These are phyloP conservation scores for Aspergillus sp. DNA, from an alignment of 2,329 filamentous ascomycete species.

Conservation along the genomic window DNA sequence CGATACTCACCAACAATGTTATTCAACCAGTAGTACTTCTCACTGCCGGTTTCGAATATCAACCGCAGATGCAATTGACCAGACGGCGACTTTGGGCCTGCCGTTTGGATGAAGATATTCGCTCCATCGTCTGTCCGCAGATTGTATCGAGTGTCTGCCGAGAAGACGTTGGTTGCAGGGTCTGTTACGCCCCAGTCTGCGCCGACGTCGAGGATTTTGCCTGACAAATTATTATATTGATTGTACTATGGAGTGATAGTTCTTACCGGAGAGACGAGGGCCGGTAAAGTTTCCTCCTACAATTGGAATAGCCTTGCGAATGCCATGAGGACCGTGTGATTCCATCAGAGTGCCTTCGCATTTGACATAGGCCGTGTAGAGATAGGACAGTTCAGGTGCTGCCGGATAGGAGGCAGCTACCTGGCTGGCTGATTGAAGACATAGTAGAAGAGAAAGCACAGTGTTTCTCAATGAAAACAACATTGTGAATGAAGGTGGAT, in stretches of 20 bases:
- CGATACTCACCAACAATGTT: constrained; percentile 18
- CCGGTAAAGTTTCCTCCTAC: constrained; percentile 23
- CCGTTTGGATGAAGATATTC: constrained; percentile 18
- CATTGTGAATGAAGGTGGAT: too few relatives aligned
- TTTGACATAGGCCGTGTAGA: constrained; percentile 20
- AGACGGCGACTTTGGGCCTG: constrained; percentile 12
- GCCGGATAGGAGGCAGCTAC: neutral
- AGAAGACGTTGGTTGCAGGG: constrained; percentile 18
- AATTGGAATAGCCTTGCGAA: constrained; percentile 19
- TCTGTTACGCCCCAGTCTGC: constrained; percentile 21
- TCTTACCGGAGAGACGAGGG: constrained; percentile 14
- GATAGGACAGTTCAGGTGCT: constrained; percentile 15
- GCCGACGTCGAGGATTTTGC: constrained; percentile 19
- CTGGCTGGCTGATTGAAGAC: too few relatives aligned
- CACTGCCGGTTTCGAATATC: constrained; percentile 17
- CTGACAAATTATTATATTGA: neutral
- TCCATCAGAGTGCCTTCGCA: constrained; percentile 15
- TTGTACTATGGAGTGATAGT: too few relatives aligned
- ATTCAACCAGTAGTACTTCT: constrained; percentile 24
- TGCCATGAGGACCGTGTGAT: constrained; percentile 12
- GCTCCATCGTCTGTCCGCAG: constrained; percentile 20
- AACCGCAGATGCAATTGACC: constrained; percentile 18
- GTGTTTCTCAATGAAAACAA: too few relatives aligned
- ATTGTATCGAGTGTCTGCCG: constrained; percentile 23
- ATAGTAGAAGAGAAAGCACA: too few relatives aligned